These are phyloP conservation scores for Starmerella lactis-condensi DNA, from an alignment of 805 yeast genomes.

Conservation along the genomic window DNA sequence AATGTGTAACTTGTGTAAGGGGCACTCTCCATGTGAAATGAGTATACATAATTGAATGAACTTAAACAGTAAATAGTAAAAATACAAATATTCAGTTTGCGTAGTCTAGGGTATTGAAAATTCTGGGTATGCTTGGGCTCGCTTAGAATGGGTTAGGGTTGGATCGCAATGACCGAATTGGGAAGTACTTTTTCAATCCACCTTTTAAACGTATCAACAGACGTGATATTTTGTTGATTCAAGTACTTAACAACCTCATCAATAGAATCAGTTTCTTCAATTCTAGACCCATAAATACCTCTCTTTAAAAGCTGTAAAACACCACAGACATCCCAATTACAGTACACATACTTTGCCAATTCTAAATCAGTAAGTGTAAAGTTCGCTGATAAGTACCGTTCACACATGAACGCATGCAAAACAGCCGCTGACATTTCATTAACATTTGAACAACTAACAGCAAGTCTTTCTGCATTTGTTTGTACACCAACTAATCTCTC, in stretches of 20 bases:
- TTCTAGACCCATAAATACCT: neutral
- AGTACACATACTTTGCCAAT: constrained; percentile 8
- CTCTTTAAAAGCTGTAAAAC: neutral
- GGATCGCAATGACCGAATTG: too few species aligned
- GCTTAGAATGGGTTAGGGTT: too few species aligned
- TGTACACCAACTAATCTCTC: constrained; percentile 41
- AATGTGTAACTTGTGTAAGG: constrained; percentile 5
- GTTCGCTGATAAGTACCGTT: constrained; percentile 6
- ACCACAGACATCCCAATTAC: constrained; percentile 1
- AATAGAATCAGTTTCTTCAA: too few species aligned
- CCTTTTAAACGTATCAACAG: too few species aligned
- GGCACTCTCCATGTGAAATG: neutral
- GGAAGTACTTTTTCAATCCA: too few species aligned
- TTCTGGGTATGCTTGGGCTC: too few species aligned
- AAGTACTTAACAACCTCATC: too few species aligned
- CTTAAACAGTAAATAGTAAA: too few species aligned
- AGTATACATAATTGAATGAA: too few species aligned
- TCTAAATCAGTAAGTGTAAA: constrained; percentile 6
- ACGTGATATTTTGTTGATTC: too few species aligned
- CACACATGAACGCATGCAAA: constrained; percentile 9
- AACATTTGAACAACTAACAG: neutral
- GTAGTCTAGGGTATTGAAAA: too few species aligned
- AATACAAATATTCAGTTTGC: too few species aligned
- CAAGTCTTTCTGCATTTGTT: neutral
- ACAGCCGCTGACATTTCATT: constrained; percentile 5